phyloP scores from a whole-genome alignment of 371 early-diverging fungal species.

The Lichtheimia ornata region DNA sequence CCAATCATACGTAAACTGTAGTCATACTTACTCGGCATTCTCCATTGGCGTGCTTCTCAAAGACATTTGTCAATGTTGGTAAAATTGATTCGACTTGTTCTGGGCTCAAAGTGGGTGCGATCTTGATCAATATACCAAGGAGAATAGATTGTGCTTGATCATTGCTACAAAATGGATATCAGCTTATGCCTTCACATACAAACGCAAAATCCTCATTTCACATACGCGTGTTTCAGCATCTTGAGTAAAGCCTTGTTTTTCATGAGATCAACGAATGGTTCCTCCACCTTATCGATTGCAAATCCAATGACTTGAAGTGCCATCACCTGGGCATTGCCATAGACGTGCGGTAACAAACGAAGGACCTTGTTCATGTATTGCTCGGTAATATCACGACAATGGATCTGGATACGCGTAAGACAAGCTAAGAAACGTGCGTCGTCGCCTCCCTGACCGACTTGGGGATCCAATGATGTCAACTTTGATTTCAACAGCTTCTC shows the following conservation, averaged over 20 bases:
- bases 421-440: conserved; percentile 32
- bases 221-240: conserved; percentile 34
- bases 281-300: conserved; percentile 44
- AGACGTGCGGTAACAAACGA: conserved; percentile 35
- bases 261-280: conserved; percentile 41
- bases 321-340: conserved; percentile 35
- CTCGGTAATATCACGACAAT: conserved; percentile 39
- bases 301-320: conserved; percentile 55
- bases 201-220: neutral
- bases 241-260: conserved; percentile 18
- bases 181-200: no score
- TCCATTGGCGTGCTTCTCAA: conserved; percentile 37
- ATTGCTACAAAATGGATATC: conserved; percentile 34
- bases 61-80: conserved; percentile 29
- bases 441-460: neutral
- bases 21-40: conserved; percentile 50
- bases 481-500: neutral
- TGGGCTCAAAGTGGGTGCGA: conserved; percentile 35
- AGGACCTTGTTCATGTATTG: conserved; percentile 35
- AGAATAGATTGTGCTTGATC: conserved; percentile 57
- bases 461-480: conserved; percentile 13
- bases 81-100: conserved; percentile 48
- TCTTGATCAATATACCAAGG: conserved; percentile 50
- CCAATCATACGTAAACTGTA: neutral
- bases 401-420: conserved; percentile 45